Evolutionary conservation across 768 basidiomycete genomes (phyloP), one percentile per base, ranked within the genome.

Genomic region (Terana coerulea): DNA sequence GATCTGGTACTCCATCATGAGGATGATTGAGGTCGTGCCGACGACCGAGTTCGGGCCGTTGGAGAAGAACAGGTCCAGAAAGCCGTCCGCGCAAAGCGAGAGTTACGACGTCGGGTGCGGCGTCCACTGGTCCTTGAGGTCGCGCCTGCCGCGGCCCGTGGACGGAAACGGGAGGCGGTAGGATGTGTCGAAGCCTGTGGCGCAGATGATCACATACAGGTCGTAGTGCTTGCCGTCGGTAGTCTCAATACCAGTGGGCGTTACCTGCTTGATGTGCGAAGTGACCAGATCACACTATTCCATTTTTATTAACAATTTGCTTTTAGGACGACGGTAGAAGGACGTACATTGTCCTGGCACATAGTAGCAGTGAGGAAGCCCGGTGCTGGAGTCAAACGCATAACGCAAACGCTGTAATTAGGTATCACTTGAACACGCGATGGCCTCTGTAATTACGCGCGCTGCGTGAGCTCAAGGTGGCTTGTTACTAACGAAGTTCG

Each of bases 291-390:
- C 74, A 36, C 28, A 47, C 45, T 75, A 37, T 79, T 74, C 30
- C 8, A n/a, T 22, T 8, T 5, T 19, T 15, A 30, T 28, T 9
- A 39, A 3, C 34, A 34, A 50, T n/a, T n/a, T n/a, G n/a, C n/a
- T n/a, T n/a, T n/a, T n/a, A 19, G 10, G 25, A 24, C 15, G 12
- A 25, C 24, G 26, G 14, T 12, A 44, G 15, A 34, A 14, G 9
- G 11, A 50, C 66, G 29, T 52, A 81, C 84, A 59, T 84, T 84
- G 53, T 79, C 77, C 63, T 77, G 72, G 53, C 76, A 78, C 2
- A 86, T 65, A 0, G n/a, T n/a, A n/a, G 84, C 79, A 56, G 84
- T 81, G 30, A 86, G 72, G 59, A 83, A 87, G 4, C 84, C 83
- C 9, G 80, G 81, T 0, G 83, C 84, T 2, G 83, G 81, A 0